Evolutionary conservation across 139 green algal genomes (phyloP).

Genomic region (Tetraselmis striata): DNA sequence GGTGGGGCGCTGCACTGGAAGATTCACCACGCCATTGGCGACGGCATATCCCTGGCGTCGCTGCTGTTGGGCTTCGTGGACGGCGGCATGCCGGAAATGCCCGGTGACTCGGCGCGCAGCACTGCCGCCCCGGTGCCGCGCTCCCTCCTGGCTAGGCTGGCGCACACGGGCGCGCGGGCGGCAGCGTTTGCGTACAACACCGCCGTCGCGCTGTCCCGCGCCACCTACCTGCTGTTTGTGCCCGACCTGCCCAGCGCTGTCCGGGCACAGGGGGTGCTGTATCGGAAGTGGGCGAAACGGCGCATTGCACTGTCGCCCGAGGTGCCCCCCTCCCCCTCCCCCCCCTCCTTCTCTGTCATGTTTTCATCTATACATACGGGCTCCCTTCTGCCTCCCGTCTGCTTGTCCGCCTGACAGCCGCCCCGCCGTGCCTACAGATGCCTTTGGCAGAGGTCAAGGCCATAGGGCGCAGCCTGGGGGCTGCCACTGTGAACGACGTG

Average conservation of each 20-base stretch:
- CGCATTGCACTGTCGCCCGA: not conserved
- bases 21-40: not conserved
- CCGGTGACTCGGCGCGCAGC: not conserved
- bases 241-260: not conserved
- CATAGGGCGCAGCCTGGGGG: not conserved
- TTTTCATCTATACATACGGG: too few species aligned
- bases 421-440: not conserved
- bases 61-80: not conserved
- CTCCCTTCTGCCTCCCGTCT: too few species aligned
- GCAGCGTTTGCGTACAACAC: not conserved
- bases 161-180: not conserved
- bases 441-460: not conserved
- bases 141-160: not conserved
- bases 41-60: not conserved
- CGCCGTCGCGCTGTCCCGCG: not conserved
- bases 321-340: too few species aligned
- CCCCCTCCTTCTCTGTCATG: too few species aligned
- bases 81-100: not conserved
- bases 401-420: too few species aligned
- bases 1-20: not conserved
- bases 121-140: too few species aligned
- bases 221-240: not conserved
- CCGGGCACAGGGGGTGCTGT: not conserved
- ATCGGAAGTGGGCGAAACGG: not conserved
- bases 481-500: not conserved